Percentiles rank a stretch among this genome's conserved stretches.
Evolutionary conservation across 1,284 basidiomycete genomes (phyloP).

Genomic region (Ustilago sp.): DNA sequence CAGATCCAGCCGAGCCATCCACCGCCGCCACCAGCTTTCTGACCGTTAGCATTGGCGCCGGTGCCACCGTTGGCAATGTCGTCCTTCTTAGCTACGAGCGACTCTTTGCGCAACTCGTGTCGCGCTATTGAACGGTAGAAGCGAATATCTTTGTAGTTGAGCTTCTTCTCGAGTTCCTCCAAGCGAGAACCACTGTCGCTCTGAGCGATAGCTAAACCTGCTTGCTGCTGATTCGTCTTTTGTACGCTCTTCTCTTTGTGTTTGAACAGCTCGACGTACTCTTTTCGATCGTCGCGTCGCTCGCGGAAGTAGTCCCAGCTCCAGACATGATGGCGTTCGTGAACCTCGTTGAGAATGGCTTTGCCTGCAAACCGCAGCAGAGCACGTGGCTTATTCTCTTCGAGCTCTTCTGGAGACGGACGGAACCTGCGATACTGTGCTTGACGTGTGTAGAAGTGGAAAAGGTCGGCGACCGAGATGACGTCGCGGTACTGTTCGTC

Average conservation of each 20-base stretch:
- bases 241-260: conserved; percentile 73
- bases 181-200: conserved; percentile 71
- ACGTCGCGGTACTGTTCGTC: conserved; percentile 95
- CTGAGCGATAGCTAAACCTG: conserved; percentile 49
- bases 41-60: conserved; percentile 72
- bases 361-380: conserved; percentile 83
- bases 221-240: conserved; percentile 59
- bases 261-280: conserved; percentile 89
- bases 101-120: conserved; percentile 86
- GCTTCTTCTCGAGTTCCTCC: conserved; percentile 80
- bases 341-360: conserved; percentile 87
- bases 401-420: conserved; percentile 76
- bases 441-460: conserved; percentile 93
- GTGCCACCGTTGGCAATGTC: conserved; percentile 63
- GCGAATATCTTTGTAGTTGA: conserved; percentile 94
- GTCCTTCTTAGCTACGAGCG: conserved; percentile 66
- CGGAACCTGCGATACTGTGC: conserved; percentile 78
- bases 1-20: conserved; percentile 69
- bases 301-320: conserved; percentile 92
- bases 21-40: conserved; percentile 46
- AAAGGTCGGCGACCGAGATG: conserved; percentile 94
- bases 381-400: conserved; percentile 78
- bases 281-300: conserved; percentile 84
- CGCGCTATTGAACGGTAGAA: conserved; percentile 97
- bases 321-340: conserved; percentile 86